These are phyloP conservation scores for Geotrichum armillariae DNA, from an alignment of 1,139 yeast species.

Conservation along the genomic window DNA sequence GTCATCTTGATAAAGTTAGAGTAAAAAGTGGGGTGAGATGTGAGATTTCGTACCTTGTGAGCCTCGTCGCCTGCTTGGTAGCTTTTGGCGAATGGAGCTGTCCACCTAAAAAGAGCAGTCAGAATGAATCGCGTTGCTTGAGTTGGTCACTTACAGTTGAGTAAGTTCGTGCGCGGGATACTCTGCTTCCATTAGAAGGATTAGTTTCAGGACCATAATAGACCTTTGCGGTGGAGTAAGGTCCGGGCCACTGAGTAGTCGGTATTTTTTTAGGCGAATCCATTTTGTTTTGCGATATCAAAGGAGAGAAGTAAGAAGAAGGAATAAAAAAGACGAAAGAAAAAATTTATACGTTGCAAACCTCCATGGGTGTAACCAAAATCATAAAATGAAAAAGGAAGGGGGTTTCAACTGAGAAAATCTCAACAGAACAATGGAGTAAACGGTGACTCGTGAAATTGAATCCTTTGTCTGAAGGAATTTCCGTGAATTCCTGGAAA, in stretches of 20 bases:
- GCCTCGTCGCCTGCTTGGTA: slow-evolving; percentile 21
- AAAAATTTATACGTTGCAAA: too few species aligned
- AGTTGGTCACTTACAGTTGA: slow-evolving; percentile 27
- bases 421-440: too few species aligned
- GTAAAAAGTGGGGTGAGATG: slow-evolving; percentile 12
- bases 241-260: slow-evolving; percentile 43
- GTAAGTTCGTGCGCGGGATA: slow-evolving; percentile 32
- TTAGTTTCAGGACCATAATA: slow-evolving; percentile 70
- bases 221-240: slow-evolving; percentile 64
- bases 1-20: slow-evolving; percentile 48
- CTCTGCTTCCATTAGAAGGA: slow-evolving; percentile 41
- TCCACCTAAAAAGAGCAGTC: slow-evolving; percentile 1
- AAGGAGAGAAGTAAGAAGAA: too few species aligned
- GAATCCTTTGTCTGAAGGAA: too few species aligned
- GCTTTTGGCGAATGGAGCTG: slow-evolving; percentile 17
- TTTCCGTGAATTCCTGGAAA: too few species aligned
- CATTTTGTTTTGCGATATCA: neutral
- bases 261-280: neutral
- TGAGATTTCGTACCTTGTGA: slow-evolving; percentile 29
- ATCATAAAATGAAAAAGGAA: too few species aligned
- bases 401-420: too few species aligned
- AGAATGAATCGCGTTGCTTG: neutral
- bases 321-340: too few species aligned
- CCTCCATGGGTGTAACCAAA: too few species aligned
- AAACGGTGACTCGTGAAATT: too few species aligned